Evolutionary conservation across 140 eudicot species (phyloP).

Genomic region (Stevia rebaudiana): DNA sequence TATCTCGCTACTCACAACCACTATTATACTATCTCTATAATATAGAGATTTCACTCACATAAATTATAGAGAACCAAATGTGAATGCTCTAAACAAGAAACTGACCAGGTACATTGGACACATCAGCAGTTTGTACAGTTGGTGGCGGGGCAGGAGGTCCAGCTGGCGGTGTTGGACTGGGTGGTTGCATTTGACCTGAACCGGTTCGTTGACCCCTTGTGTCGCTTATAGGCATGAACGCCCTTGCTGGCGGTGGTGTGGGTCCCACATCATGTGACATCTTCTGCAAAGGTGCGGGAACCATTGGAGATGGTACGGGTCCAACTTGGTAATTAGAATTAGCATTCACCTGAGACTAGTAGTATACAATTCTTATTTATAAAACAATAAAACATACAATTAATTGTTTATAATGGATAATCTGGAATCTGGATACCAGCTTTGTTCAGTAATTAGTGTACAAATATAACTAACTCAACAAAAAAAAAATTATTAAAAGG

Average conservation of each 20-base stretch:
- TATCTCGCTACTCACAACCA: no score
- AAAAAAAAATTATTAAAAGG: no score
- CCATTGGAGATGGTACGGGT: slow-evolving; percentile 53
- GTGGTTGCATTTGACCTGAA: slow-evolving; percentile 53
- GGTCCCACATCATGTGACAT: slow-evolving; percentile 59
- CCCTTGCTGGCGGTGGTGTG: slow-evolving; percentile 45
- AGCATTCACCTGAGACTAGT: slow-evolving; percentile 41
- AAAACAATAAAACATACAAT: neutral
- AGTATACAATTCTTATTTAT: neutral
- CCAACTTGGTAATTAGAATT: slow-evolving; percentile 60
- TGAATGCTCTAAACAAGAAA: neutral
- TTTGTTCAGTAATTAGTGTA: no score
- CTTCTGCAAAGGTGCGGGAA: slow-evolving; percentile 46
- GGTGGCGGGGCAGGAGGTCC: slow-evolving; percentile 85
- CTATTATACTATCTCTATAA: no score
- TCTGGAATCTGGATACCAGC: neutral
- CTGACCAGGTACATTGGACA: slow-evolving; percentile 87
- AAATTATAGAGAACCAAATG: neutral
- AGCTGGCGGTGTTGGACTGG: slow-evolving; percentile 57
- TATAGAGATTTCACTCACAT: neutral
- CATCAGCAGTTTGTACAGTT: slow-evolving; percentile 84
- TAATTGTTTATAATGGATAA: neutral
- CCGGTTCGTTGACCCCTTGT: slow-evolving; percentile 58
- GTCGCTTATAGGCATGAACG: slow-evolving; percentile 57
- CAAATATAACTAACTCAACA: no score